Base-by-base conservation (phyloP, 306 rosid species). In the Castanea mollissima region DNA sequence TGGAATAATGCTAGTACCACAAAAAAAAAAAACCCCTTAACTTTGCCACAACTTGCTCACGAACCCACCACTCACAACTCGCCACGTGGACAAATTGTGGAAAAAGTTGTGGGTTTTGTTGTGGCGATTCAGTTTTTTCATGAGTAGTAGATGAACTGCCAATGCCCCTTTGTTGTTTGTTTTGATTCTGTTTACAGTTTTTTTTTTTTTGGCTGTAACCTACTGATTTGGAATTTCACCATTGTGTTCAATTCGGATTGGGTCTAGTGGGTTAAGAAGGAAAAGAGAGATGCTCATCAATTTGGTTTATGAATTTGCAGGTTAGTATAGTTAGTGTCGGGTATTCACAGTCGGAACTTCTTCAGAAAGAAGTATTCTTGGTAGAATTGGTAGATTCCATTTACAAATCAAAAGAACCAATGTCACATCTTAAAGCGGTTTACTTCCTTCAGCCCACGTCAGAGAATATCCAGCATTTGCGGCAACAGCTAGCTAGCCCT, bases 361-460 rank as follows among this genome's bases (percentile, higher is more conserved):
- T 34, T 34, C 38, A 34, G 0, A 34, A 34, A 5, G 38, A 34
- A 34, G 38, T 34, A 34, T 34, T 34, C 38, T 34, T 5, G 38
- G 38, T 5, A 34, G 38, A 34, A 34, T 34, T 34, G 38, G 38
- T 34, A 0, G 38, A 34, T 34, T 5, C 38, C 38, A 5, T 34
- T 34, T 34, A 34, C 38, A 34, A 34, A 34, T 34, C 7, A 34
- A 34, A 34, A 34, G 2, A 34, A 34, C 38, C 38, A 5, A 34
- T 34, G 38, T 34, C 38, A 34, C 38, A 34, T 5, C 94, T 95
- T 73, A 92, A 95, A 81, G 99, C 98, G 11, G 76, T 95, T 78
- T 95, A 81, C 92, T 95, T 95, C 78, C 89, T 95, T 57, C 87
- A 92, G n/a, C 98, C 99, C 19, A 86, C 94, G 21, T 85, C 96